Percentiles rank a stretch among this genome's conserved stretches.
Evolutionary conservation across 495 filamentous ascomycete species (phyloP).

Genomic region (Neurospora discreta): DNA sequence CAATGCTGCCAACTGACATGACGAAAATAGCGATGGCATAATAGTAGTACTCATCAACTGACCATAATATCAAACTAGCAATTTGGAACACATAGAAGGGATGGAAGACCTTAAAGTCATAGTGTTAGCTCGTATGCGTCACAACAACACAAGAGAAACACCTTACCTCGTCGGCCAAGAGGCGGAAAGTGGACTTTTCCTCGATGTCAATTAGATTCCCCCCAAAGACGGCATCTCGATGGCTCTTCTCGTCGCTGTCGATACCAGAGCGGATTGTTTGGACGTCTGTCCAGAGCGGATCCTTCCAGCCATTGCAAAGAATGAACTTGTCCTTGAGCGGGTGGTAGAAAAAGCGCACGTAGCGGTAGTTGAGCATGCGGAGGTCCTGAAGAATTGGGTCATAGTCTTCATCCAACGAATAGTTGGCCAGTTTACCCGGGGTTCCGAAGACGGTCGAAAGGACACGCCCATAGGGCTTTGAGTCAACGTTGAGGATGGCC

Average conservation of each 20-base stretch:
- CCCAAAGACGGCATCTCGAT: slow-evolving; percentile 77
- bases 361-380: slow-evolving; percentile 76
- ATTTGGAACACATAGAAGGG: slow-evolving; percentile 99
- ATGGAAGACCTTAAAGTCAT: slow-evolving; percentile 60
- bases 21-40: slow-evolving; percentile 93
- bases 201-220: slow-evolving; percentile 83
- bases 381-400: slow-evolving; percentile 68
- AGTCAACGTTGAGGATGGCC: slow-evolving; percentile 52
- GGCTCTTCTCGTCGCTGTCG: slow-evolving; percentile 78
- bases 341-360: slow-evolving; percentile 87
- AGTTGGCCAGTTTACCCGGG: slow-evolving; percentile 42
- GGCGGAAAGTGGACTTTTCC: slow-evolving; percentile 68
- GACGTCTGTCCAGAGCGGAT: slow-evolving; percentile 74
- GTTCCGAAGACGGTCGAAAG: slow-evolving; percentile 80
- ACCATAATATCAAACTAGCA: slow-evolving; percentile 90
- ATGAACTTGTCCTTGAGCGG: slow-evolving; percentile 79
- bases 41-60: slow-evolving; percentile 90
- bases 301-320: slow-evolving; percentile 82
- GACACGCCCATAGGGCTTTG: slow-evolving; percentile 61
- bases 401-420: slow-evolving; percentile 65
- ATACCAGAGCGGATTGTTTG: slow-evolving; percentile 69
- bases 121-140: slow-evolving; percentile 1
- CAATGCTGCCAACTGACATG: slow-evolving; percentile 88
- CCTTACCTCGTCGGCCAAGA: slow-evolving; percentile 80
- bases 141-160: background rate